A percentile compares a stretch with the other conserved stretches of the same genome.
phyloP scores from a whole-genome alignment of 129 eudicot species.

The Chrysanthemum lavandulifolium region DNA sequence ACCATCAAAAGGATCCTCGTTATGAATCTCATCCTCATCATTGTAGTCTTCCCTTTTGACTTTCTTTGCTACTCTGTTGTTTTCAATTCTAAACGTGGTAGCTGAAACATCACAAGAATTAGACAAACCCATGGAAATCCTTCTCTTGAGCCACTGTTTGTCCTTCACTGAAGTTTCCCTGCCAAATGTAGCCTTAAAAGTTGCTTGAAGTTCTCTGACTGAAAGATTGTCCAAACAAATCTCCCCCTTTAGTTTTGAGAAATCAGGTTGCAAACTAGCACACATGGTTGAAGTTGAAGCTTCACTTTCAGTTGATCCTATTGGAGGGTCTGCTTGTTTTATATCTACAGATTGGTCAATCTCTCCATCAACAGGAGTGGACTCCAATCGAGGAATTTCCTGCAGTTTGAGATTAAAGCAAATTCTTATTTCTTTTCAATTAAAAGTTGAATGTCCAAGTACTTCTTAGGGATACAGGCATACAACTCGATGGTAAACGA shows the following conservation, averaged over 20 bases:
- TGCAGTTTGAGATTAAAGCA: conserved; percentile 29
- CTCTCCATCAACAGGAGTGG: conserved; percentile 23
- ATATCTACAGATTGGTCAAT: conserved; percentile 39
- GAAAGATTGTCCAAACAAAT: conserved; percentile 72
- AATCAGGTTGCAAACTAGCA: conserved; percentile 63
- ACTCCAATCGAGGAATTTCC: conserved; percentile 41
- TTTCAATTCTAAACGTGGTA: conserved; percentile 60
- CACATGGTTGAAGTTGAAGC: conserved; percentile 41
- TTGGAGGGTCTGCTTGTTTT: conserved; percentile 38
- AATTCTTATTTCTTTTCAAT: too few relatives aligned
- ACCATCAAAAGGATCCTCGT: conserved; percentile 35
- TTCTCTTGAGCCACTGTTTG: conserved; percentile 95
- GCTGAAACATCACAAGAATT: conserved; percentile 88
- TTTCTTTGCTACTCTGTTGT: conserved; percentile 56
- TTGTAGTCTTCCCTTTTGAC: conserved; percentile 37
- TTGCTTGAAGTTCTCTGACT: conserved; percentile 93
- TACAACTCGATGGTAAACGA: too few relatives aligned
- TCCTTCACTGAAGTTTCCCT: conserved; percentile 95
- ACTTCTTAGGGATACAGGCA: too few relatives aligned
- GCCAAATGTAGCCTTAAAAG: conserved; percentile 91
- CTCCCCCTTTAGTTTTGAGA: conserved; percentile 76
- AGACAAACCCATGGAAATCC: conserved; percentile 90
- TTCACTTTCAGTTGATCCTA: conserved; percentile 34
- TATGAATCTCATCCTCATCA: conserved; percentile 20
- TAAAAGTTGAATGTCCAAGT: too few relatives aligned